These are phyloP conservation scores for Phytophthora lateralis DNA, from an alignment of 352 stramenopile species.

Conservation along the genomic window DNA sequence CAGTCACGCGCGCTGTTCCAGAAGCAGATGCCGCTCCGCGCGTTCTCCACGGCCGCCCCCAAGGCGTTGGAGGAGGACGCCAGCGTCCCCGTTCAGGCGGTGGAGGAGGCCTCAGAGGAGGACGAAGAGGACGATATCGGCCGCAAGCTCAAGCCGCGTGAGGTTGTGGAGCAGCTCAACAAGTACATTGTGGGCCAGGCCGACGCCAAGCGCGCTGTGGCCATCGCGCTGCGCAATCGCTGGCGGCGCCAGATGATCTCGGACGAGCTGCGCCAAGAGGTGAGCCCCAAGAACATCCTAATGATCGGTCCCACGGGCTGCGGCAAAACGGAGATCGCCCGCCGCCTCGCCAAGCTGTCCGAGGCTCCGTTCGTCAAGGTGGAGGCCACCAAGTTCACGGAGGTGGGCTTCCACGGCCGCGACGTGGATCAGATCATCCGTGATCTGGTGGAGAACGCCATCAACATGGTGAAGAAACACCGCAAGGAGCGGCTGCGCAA, in stretches of 20 bases:
- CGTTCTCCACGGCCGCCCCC: conserved; percentile 43
- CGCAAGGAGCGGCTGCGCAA: conserved; percentile 93
- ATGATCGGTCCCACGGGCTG: conserved; percentile 99
- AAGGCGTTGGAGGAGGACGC: conserved; percentile 39
- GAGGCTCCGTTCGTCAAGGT: conserved; percentile 98
- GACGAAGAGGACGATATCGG: conserved; percentile 63
- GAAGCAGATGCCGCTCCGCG: conserved; percentile 15
- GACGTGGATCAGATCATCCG: conserved; percentile 99
- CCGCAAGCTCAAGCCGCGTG: conserved; percentile 88
- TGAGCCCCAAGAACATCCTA: conserved; percentile 99
- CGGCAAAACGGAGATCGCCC: conserved; percentile 98
- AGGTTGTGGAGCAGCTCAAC: conserved; percentile 96
- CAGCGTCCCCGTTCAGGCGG: conserved; percentile 25
- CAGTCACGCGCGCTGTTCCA: conserved; percentile 21
- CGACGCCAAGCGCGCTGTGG: conserved; percentile 97
- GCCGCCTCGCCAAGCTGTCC: conserved; percentile 96
- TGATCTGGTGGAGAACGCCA: conserved; percentile 98
- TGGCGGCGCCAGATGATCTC: conserved; percentile 97
- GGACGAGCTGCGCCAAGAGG: conserved; percentile 89
- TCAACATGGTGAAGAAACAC: conserved; percentile 96
- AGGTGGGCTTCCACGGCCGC: conserved; percentile 99
- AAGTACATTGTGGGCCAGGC: conserved; percentile 98
- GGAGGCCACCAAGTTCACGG: conserved; percentile 99
- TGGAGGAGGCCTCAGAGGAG: conserved; percentile 39
- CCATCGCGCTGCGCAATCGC: conserved; percentile 98